Percentiles rank a stretch among this genome's conserved stretches.
Evolutionary conservation across 176 grass and related monocot genomes (phyloP).

Genomic region (Avena eriantha): DNA sequence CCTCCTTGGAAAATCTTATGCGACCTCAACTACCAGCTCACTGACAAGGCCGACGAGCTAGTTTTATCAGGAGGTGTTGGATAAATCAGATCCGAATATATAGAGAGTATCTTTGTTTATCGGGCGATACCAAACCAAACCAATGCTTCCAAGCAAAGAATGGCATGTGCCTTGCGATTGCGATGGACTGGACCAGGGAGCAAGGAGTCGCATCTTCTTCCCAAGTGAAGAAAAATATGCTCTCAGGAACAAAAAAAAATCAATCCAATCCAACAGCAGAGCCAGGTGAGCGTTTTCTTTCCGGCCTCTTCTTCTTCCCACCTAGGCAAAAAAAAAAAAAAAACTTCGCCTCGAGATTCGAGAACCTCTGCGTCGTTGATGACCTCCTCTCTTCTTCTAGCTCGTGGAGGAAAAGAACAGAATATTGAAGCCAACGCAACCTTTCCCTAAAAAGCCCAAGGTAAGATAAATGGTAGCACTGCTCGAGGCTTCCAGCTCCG

Average conservation of each 20-base stretch:
- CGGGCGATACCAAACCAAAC: background rate
- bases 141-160: background rate
- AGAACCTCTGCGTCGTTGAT: background rate
- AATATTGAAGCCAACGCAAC: slow-evolving; percentile 9
- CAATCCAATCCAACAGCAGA: too few species aligned
- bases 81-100: slow-evolving; percentile 25
- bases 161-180: background rate
- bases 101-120: slow-evolving; percentile 32
- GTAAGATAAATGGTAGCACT: slow-evolving; percentile 33
- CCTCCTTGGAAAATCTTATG: background rate
- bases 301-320: background rate
- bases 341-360: background rate
- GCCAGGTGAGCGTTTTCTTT: slow-evolving; percentile 36
- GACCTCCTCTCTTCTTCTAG: background rate
- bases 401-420: background rate
- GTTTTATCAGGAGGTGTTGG: background rate
- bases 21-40: background rate
- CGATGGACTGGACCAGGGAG: background rate
- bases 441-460: background rate
- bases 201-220: background rate
- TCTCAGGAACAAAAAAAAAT: too few species aligned
- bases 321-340: background rate
- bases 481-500: slow-evolving; percentile 47
- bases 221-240: too few species aligned
- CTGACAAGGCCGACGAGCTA: background rate